phyloP scores from a whole-genome alignment of 2,329 filamentous ascomycete genomes.

The Colletotrichum chrysophilum region DNA sequence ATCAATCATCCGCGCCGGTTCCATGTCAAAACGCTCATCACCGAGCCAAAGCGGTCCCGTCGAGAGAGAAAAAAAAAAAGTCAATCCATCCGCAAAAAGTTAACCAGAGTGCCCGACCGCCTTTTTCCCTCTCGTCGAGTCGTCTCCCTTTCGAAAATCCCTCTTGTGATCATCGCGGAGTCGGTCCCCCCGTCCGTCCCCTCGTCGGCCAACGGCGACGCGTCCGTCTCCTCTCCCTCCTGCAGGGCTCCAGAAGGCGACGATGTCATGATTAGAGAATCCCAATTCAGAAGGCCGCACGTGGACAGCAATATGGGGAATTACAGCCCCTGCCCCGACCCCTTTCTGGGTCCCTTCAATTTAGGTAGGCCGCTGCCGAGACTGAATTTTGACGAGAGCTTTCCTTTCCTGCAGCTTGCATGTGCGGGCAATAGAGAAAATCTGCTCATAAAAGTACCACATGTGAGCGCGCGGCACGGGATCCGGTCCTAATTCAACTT shows the following conservation, averaged over 20 bases:
- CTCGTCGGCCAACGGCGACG: background rate
- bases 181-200: background rate
- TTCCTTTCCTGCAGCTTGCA: background rate
- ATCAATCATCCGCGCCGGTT: background rate
- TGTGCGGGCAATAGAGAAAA: background rate
- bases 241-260: background rate
- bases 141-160: background rate
- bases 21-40: background rate
- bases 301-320: constrained; percentile 5
- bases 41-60: background rate
- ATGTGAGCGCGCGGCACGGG: background rate
- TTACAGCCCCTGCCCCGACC: background rate
- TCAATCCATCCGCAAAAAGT: background rate
- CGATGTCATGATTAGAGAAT: background rate
- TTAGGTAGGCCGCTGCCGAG: background rate
- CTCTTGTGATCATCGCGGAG: background rate
- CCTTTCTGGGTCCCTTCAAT: constrained; percentile 11
- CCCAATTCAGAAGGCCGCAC: constrained; percentile 1
- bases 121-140: background rate
- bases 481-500: background rate
- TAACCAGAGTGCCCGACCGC: background rate
- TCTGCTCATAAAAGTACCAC: background rate
- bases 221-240: background rate
- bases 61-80: background rate
- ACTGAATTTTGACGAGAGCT: background rate